phyloP scores from a whole-genome alignment of 768 basidiomycete species.

The Leccinum imitatum region DNA sequence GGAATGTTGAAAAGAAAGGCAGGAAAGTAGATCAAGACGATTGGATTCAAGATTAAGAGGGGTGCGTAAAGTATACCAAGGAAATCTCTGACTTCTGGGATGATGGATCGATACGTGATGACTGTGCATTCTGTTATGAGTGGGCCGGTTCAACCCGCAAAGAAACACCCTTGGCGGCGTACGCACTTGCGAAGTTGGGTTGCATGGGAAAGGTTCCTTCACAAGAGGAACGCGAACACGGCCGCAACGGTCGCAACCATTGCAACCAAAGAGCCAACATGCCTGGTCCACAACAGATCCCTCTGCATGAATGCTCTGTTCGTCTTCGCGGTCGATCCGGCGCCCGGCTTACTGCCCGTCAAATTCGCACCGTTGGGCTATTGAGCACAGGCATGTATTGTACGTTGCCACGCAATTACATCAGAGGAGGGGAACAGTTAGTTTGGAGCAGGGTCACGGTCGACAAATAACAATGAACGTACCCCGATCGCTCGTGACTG shows the following conservation, averaged over 20 bases:
- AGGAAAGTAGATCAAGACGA: not conserved
- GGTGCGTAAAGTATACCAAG: not conserved
- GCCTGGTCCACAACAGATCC: not conserved
- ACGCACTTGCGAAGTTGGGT: not conserved
- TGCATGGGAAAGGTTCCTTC: not conserved
- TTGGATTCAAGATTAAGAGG: not conserved
- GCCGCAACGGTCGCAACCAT: not conserved
- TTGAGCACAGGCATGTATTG: not conserved
- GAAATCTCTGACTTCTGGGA: not conserved
- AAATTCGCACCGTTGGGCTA: conserved; percentile 71
- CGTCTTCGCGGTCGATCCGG: conserved; percentile 42
- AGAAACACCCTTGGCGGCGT: not conserved
- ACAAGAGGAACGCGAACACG: not conserved
- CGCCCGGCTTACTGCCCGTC: conserved; percentile 41
- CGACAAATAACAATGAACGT: conserved; percentile 17
- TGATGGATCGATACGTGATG: not conserved
- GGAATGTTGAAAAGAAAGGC: not conserved
- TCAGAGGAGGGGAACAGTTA: not conserved
- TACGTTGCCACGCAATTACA: too few relatives aligned
- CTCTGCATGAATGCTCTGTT: conserved; percentile 30
- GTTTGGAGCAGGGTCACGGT: not conserved
- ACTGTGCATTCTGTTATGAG: not conserved
- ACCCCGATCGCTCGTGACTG: conserved; percentile 65
- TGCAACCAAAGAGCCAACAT: not conserved
- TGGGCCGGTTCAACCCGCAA: not conserved